Percentiles rank a stretch among this genome's conserved stretches.
phyloP scores from a whole-genome alignment of 2,329 filamentous ascomycete species.

The Colletotrichum neosansevieriae region DNA sequence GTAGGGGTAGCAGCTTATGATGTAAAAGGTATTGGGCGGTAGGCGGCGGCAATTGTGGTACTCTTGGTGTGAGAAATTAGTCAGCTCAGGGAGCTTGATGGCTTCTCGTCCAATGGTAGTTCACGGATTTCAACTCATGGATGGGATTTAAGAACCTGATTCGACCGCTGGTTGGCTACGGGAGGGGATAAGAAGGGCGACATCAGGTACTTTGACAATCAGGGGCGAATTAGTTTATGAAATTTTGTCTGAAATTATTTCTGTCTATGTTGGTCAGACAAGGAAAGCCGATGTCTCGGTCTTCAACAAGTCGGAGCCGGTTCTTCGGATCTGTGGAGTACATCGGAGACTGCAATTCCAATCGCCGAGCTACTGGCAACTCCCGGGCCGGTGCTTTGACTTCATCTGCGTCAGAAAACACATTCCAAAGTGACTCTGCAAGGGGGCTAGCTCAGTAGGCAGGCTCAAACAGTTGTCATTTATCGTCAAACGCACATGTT shows the following conservation, averaged over 20 bases:
- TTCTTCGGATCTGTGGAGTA: conserved; percentile 28
- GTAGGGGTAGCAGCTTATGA: conserved; percentile 24
- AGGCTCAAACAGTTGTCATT: too few relatives aligned
- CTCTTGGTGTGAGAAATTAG: conserved; percentile 14
- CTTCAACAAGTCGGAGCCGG: conserved; percentile 17
- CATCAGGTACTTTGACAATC: too few relatives aligned
- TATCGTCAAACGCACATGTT: too few relatives aligned
- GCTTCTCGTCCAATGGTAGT: conserved; percentile 23
- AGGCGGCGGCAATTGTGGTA: conserved; percentile 34
- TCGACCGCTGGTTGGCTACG: background rate
- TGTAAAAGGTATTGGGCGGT: conserved; percentile 39
- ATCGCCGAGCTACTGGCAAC: conserved; percentile 20
- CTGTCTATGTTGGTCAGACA: background rate
- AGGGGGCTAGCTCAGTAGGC: too few relatives aligned
- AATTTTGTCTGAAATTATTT: background rate
- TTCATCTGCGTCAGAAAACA: too few relatives aligned
- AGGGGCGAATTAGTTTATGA: too few relatives aligned
- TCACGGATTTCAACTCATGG: conserved; percentile 25
- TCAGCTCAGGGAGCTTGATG: conserved; percentile 15
- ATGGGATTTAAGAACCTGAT: background rate
- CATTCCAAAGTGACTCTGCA: too few relatives aligned
- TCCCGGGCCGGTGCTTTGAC: too few relatives aligned
- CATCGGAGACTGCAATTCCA: conserved; percentile 8
- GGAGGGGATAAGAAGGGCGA: background rate
- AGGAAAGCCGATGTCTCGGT: background rate